Conservation (phyloP, 2,329 filamentous ascomycete species). For the Amphichorda felina region DNA sequence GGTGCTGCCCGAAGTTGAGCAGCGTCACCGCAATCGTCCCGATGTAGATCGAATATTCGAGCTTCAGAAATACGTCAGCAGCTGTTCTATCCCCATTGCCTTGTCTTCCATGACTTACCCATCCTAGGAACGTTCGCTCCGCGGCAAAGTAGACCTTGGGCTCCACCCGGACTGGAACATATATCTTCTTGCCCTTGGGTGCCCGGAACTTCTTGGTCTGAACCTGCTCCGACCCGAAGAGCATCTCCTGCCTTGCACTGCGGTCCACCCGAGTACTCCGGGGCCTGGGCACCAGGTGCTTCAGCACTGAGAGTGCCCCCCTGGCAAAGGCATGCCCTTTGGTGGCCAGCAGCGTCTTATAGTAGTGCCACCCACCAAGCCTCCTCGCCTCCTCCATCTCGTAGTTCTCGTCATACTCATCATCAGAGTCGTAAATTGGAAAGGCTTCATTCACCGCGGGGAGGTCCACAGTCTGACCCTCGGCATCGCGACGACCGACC, state of each 20-base stretch:
- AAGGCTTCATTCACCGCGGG: constrained; percentile 49
- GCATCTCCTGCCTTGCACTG: constrained; percentile 37
- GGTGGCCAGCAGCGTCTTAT: constrained; percentile 41
- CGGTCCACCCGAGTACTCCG: constrained; percentile 43
- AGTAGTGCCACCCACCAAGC: constrained; percentile 67
- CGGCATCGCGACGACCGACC: constrained; percentile 48
- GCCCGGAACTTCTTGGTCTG: constrained; percentile 54
- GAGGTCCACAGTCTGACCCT: constrained; percentile 66
- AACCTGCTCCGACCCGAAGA: constrained; percentile 44
- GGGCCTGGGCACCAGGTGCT: constrained; percentile 42
- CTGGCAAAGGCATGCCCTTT: constrained; percentile 30
- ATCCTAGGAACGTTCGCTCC: constrained; percentile 90
- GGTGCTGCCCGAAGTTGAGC: constrained; percentile 63
- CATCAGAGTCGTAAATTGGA: constrained; percentile 76
- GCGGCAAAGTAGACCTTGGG: constrained; percentile 97
- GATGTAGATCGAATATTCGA: constrained; percentile 93
- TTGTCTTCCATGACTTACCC: constrained; percentile 42
- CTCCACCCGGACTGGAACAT: constrained; percentile 90
- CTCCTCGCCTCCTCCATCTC: constrained; percentile 67
- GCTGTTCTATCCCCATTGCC: not conserved
- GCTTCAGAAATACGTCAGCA: constrained; percentile 28
- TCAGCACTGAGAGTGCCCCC: constrained; percentile 29
- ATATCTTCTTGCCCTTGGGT: constrained; percentile 79
- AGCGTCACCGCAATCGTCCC: constrained; percentile 76
- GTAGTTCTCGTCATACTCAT: constrained; percentile 66